Conservation (phyloP, 257 asterid genomes). For the Solanum pinnatisectum region DNA sequence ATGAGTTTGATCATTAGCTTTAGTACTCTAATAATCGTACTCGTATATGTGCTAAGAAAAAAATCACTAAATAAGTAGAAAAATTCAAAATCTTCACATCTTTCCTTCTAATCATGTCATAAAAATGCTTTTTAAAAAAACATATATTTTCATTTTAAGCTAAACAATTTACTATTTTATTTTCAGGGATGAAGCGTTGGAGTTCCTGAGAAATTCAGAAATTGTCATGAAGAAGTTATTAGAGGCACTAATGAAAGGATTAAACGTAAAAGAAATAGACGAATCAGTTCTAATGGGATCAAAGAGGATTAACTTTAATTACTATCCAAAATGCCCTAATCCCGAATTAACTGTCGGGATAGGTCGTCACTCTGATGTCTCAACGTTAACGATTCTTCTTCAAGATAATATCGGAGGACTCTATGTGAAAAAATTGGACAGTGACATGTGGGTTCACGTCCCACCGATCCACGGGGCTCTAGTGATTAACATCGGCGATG, state of each 20-base stretch:
- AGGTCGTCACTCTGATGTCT: constrained; percentile 26
- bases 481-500: constrained; percentile 27
- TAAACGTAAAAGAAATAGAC: constrained; percentile 6
- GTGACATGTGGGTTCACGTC: constrained; percentile 15
- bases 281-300: constrained; percentile 19
- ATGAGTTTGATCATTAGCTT: too few relatives aligned
- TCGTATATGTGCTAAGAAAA: not conserved
- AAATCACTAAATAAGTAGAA: too few relatives aligned
- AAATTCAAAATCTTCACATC: not conserved
- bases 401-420: constrained; percentile 27
- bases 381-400: constrained; percentile 19
- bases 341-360: constrained; percentile 21
- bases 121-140: not conserved
- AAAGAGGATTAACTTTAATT: constrained; percentile 14
- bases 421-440: constrained; percentile 7
- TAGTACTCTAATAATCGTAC: too few relatives aligned
- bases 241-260: constrained; percentile 13
- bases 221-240: constrained; percentile 4
- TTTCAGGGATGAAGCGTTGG: constrained; percentile 15
- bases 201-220: constrained; percentile 8
- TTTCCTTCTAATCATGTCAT: not conserved
- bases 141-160: not conserved
- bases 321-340: constrained; percentile 26
- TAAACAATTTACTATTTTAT: not conserved
- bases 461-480: constrained; percentile 17